A percentile compares a stretch with the other conserved stretches of the same genome.
These are phyloP conservation scores for Crinitomyces ghanaensis DNA, from an alignment of 805 yeast species.

Conservation along the genomic window DNA sequence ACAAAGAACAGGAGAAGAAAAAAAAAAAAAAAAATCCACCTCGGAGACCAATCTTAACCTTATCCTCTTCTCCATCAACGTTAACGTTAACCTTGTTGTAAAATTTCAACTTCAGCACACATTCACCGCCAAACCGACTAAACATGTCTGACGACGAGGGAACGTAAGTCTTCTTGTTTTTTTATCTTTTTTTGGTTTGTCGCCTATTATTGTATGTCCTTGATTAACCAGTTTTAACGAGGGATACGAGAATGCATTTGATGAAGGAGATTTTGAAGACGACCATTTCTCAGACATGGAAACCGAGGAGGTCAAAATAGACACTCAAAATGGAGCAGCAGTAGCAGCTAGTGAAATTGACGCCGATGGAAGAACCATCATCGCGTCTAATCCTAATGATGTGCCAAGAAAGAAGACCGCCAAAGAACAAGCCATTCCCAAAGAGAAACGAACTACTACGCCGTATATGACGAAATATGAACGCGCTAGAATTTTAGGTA, in stretches of 20 bases:
- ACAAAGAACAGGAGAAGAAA: too few relatives aligned
- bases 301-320: constrained; percentile 33
- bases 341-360: constrained; percentile 37
- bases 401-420: constrained; percentile 46
- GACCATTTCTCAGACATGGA: constrained; percentile 63
- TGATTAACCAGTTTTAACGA: constrained; percentile 38
- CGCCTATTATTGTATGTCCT: not conserved
- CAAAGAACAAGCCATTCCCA: constrained; percentile 78
- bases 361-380: constrained; percentile 63
- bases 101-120: too few relatives aligned
- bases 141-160: constrained; percentile 35
- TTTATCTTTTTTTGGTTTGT: not conserved
- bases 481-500: constrained; percentile 94
- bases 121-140: too few relatives aligned
- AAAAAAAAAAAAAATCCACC: too few relatives aligned
- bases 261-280: constrained; percentile 67
- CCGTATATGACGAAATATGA: constrained; percentile 99
- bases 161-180: constrained; percentile 21
- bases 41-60: too few relatives aligned
- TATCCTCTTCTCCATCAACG: too few relatives aligned
- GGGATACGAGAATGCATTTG: constrained; percentile 26
- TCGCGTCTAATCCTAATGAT: constrained; percentile 38
- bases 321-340: constrained; percentile 17
- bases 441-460: constrained; percentile 82
- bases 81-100: too few relatives aligned